A percentile compares a stretch with the other conserved stretches of the same genome.
Conservation (phyloP, 192 early-diverging fungal species). For the Coemansia sp. region DNA sequence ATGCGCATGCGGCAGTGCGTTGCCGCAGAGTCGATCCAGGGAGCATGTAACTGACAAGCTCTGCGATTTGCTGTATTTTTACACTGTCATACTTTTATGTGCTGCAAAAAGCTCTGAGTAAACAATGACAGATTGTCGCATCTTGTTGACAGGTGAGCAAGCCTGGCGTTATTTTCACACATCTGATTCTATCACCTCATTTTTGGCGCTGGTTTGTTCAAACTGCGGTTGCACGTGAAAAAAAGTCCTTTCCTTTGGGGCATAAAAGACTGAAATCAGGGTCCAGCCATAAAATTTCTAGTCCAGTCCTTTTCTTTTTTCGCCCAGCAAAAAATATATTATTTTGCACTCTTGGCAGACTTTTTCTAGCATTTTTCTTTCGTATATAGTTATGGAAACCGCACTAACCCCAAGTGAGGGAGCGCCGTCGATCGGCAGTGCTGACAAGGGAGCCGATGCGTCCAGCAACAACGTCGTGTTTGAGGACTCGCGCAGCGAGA, state of each 20-base stretch:
- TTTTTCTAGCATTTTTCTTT: neutral
- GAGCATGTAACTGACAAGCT: too few species aligned
- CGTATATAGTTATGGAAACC: conserved; percentile 16
- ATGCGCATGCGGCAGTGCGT: conserved; percentile 45
- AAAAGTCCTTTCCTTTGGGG: neutral
- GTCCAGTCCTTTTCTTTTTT: conserved; percentile 12
- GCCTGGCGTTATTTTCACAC: neutral
- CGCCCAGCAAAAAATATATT: neutral
- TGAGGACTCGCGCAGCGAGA: conserved; percentile 58
- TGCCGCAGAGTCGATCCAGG: too few species aligned
- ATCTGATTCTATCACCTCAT: neutral
- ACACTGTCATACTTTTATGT: too few species aligned
- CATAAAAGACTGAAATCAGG: conserved; percentile 3
- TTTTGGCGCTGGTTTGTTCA: neutral
- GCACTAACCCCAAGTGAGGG: conserved; percentile 8
- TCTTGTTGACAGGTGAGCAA: neutral
- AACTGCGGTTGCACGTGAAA: conserved; percentile 19
- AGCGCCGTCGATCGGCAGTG: conserved; percentile 16
- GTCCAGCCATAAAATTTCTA: conserved; percentile 6
- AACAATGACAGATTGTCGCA: too few species aligned
- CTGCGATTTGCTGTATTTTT: too few species aligned
- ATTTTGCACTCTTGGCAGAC: conserved; percentile 2
- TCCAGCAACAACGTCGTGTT: conserved; percentile 21
- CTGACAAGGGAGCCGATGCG: conserved; percentile 30
- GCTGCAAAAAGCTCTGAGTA: too few species aligned